Conservation (phyloP, 2,329 filamentous ascomycete species). For the Lasiodiplodia theobromae region DNA sequence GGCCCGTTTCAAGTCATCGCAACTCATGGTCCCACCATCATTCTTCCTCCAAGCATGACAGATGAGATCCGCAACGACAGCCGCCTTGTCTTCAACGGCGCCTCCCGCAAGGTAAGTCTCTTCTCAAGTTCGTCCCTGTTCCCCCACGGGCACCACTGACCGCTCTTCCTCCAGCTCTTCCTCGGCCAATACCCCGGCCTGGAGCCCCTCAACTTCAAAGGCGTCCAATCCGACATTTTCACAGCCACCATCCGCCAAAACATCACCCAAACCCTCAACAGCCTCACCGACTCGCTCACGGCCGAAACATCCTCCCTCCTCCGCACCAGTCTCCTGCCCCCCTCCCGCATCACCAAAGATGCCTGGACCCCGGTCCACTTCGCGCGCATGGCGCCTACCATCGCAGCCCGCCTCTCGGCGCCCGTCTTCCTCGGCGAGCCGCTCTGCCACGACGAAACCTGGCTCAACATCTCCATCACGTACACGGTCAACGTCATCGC, state of each 20-base stretch:
- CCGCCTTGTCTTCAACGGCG: background rate
- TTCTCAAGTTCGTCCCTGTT: no score
- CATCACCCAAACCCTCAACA: background rate
- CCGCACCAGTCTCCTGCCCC: background rate
- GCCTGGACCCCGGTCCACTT: slow-evolving; percentile 35
- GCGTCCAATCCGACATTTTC: background rate
- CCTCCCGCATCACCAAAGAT: slow-evolving; percentile 17
- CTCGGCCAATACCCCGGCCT: slow-evolving; percentile 5
- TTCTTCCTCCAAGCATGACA: background rate
- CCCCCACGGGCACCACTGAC: no score
- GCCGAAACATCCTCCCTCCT: background rate
- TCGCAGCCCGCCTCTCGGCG: slow-evolving; percentile 45
- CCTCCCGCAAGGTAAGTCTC: no score
- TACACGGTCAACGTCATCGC: slow-evolving; percentile 48
- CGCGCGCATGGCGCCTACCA: slow-evolving; percentile 45
- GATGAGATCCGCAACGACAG: slow-evolving; percentile 10
- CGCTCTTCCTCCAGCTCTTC: background rate
- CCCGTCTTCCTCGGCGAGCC: slow-evolving; percentile 45
- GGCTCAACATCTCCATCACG: slow-evolving; percentile 45
- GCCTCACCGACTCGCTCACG: background rate
- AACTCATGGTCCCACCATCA: background rate
- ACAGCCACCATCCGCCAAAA: slow-evolving; percentile 11
- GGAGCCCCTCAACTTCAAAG: background rate
- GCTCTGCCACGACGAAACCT: slow-evolving; percentile 48
- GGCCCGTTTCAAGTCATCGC: slow-evolving; percentile 7